phyloP scores from a whole-genome alignment of 1,139 yeast genomes.

The Protomyces lactucae-debilis region DNA sequence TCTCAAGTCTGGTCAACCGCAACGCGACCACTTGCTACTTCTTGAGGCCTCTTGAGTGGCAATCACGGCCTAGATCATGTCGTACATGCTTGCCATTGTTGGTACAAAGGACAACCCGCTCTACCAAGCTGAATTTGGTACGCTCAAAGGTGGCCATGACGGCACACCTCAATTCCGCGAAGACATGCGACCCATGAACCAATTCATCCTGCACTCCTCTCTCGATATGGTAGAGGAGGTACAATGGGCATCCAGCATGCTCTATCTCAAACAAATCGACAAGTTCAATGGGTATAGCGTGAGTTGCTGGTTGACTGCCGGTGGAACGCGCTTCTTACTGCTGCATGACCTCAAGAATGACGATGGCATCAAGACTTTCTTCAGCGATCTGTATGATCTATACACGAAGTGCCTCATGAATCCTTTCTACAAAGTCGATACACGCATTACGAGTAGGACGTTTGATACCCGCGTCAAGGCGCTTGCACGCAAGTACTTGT shows the following conservation, averaged over 20 bases:
- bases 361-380: constrained; percentile 74
- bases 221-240: constrained; percentile 82
- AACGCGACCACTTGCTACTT: too few species aligned
- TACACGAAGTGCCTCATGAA: constrained; percentile 79
- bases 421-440: constrained; percentile 78
- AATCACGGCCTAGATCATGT: constrained; percentile 41
- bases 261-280: constrained; percentile 71
- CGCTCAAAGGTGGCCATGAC: constrained; percentile 60
- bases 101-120: constrained; percentile 84
- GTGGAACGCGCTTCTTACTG: constrained; percentile 65
- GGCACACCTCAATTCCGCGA: constrained; percentile 45
- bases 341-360: constrained; percentile 67
- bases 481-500: constrained; percentile 72
- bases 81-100: constrained; percentile 80
- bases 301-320: constrained; percentile 76
- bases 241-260: constrained; percentile 55
- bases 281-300: constrained; percentile 75
- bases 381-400: constrained; percentile 76
- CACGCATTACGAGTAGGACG: constrained; percentile 64
- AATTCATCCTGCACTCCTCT: constrained; percentile 78
- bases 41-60: too few species aligned
- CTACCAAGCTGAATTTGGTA: constrained; percentile 81
- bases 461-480: constrained; percentile 72
- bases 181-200: constrained; percentile 49
- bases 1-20: too few species aligned